Percentiles rank a stretch among this genome's conserved stretches.
phyloP scores from a whole-genome alignment of 345 rosid genomes.

The Lepidium didymum region DNA sequence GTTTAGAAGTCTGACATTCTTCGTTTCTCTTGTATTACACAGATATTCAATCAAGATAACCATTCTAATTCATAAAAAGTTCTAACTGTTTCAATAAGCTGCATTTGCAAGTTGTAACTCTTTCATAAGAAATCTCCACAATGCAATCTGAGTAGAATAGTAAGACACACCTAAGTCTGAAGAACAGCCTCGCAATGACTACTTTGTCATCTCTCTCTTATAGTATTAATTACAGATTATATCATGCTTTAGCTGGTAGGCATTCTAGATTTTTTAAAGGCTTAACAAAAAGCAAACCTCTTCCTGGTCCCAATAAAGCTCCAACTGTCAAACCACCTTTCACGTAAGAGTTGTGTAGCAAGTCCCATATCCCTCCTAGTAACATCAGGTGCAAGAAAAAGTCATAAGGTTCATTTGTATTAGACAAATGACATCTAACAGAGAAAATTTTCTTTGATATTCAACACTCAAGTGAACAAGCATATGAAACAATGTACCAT shows the following conservation, averaged over 20 bases:
- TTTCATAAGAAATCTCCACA: neutral
- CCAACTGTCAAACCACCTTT: slow-evolving; percentile 78
- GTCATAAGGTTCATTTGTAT: neutral
- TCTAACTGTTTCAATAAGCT: neutral
- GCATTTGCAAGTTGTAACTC: neutral
- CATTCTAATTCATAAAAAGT: neutral
- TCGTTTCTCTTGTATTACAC: neutral
- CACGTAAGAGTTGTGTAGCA: slow-evolving; percentile 73
- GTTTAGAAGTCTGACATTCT: neutral
- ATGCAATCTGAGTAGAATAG: neutral
- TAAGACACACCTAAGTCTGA: neutral
- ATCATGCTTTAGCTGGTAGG: slow-evolving; percentile 9
- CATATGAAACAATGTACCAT: slow-evolving; percentile 36
- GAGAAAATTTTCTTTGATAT: neutral
- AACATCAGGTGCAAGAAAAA: slow-evolving; percentile 18
- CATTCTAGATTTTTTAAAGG: neutral
- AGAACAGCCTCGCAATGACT: neutral
- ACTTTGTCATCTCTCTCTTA: neutral
- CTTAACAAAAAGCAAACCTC: slow-evolving; percentile 50
- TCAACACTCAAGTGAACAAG: neutral
- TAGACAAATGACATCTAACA: neutral
- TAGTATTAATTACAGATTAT: neutral
- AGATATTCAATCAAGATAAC: neutral
- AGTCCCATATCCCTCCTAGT: slow-evolving; percentile 63
- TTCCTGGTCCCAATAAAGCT: slow-evolving; percentile 89